Evolutionary conservation across 768 basidiomycete species (phyloP), one percentile per base, ranked within the genome.

Genomic region (Piloderma croceum): DNA sequence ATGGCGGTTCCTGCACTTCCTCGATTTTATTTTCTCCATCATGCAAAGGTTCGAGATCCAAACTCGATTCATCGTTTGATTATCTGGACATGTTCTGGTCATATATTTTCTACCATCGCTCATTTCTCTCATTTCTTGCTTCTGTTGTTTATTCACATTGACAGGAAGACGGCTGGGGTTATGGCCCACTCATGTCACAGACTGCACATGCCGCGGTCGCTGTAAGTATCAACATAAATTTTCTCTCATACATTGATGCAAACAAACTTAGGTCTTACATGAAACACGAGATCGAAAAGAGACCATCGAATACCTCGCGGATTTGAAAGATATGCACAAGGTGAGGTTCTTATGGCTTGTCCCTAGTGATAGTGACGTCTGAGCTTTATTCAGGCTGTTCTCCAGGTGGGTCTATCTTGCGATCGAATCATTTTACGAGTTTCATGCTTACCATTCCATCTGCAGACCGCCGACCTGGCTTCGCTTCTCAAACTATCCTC

Each of bases 101-200:
- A n/a, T n/a, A n/a, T n/a, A n/a, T n/a, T n/a, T n/a, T n/a, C n/a
- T n/a, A n/a, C n/a, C n/a, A n/a, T n/a, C n/a, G n/a, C n/a, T n/a
- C 10, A 17, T 18, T n/a, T 35, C 15, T 13, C n/a, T n/a, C 25
- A 22, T 17, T 31, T 2, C 33, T n/a, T 17, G 13, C 24, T 19
- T 35, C 7, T 35, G 20, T 7, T n/a, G 5, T 18, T 25, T 19
- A 21, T 41, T 18, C 25, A 39, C 17, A 21, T 4, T n/a, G n/a
- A 21, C 37, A 70, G 66, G 56, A 55, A 17, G 67, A 65, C 38
- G 65, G 61, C 5, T 71, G 70, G 65, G 69, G 69, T 1, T 53
- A 65, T 4, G 69, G 69, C 9, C 67, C 68, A 11, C 57, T 70
- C 27, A 68, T 70, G 69, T 63, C 66, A 5, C 69, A 70, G 44